Percentiles rank a stretch among this genome's conserved stretches.
phyloP scores from a whole-genome alignment of 2,329 filamentous ascomycete genomes.

The Xylaria digitata region DNA sequence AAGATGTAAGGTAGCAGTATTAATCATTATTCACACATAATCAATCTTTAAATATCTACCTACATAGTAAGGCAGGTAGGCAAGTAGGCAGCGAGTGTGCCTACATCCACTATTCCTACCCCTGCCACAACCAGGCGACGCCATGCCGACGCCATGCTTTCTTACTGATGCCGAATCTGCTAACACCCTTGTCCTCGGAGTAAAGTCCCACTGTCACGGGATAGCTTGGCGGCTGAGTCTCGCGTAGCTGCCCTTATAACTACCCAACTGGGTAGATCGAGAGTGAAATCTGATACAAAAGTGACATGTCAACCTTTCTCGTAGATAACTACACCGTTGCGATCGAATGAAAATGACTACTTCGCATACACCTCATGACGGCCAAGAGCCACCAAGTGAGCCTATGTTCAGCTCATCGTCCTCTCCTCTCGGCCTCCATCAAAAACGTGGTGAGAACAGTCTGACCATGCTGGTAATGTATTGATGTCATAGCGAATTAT shows the following conservation, averaged over 20 bases:
- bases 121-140: constrained; percentile 14
- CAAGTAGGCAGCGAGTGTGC: background rate
- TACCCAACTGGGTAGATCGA: background rate
- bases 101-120: constrained; percentile 14
- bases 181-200: constrained; percentile 18
- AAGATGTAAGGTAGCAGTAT: constrained; percentile 17
- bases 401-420: constrained; percentile 32
- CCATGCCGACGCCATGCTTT: constrained; percentile 16
- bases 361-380: constrained; percentile 7
- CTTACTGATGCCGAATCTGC: constrained; percentile 13
- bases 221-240: constrained; percentile 37
- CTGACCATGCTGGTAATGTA: constrained; percentile 26
- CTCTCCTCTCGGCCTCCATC: constrained; percentile 18
- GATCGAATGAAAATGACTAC: constrained; percentile 12
- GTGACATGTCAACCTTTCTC: constrained; percentile 20
- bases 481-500: constrained; percentile 8
- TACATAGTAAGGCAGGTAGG: background rate
- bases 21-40: constrained; percentile 6
- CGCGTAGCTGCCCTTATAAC: constrained; percentile 10
- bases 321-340: constrained; percentile 10
- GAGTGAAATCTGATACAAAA: constrained; percentile 16
- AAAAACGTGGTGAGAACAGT: constrained; percentile 28
- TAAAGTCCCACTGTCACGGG: constrained; percentile 30
- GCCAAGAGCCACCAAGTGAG: constrained; percentile 11
- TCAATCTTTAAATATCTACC: background rate